These are phyloP conservation scores for Fusarium oligoseptatum DNA, from an alignment of 2,329 filamentous ascomycete species.

Conservation along the genomic window DNA sequence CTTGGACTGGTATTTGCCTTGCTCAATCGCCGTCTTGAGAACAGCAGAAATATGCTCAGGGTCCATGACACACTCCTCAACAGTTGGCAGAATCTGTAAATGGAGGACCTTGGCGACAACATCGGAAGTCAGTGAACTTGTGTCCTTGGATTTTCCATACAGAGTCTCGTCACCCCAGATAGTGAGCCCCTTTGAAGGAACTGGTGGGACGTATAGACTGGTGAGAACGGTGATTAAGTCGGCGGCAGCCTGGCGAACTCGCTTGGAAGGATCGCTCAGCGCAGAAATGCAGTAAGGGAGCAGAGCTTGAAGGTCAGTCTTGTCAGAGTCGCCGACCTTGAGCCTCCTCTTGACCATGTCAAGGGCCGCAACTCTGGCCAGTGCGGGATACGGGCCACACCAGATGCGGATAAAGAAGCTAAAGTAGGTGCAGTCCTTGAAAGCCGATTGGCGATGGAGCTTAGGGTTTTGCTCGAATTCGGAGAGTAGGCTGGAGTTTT, in stretches of 20 bases:
- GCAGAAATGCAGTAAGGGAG: conserved; percentile 85
- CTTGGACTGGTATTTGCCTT: conserved; percentile 55
- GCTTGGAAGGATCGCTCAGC: conserved; percentile 80
- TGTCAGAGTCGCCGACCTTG: conserved; percentile 61
- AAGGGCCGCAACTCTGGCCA: conserved; percentile 78
- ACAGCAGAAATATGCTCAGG: conserved; percentile 75
- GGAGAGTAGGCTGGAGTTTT: conserved; percentile 56
- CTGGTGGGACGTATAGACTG: conserved; percentile 58
- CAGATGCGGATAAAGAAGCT: conserved; percentile 83
- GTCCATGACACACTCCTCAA: conserved; percentile 91
- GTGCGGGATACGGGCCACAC: conserved; percentile 77
- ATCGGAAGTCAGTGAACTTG: conserved; percentile 71
- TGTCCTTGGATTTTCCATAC: conserved; percentile 69
- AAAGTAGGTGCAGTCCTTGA: conserved; percentile 75
- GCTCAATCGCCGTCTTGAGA: conserved; percentile 60
- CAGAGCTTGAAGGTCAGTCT: conserved; percentile 80
- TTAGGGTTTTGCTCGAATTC: conserved; percentile 68
- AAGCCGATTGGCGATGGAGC: conserved; percentile 66
- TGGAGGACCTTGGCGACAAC: conserved; percentile 73
- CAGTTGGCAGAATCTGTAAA: conserved; percentile 75
- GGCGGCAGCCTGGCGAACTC: conserved; percentile 81
- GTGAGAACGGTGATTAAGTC: conserved; percentile 72
- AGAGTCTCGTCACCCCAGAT: conserved; percentile 74
- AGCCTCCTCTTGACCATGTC: conserved; percentile 72
- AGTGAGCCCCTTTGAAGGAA: conserved; percentile 55